phyloP scores from a whole-genome alignment of 257 asterid genomes.

The Solanum chmielewskii region DNA sequence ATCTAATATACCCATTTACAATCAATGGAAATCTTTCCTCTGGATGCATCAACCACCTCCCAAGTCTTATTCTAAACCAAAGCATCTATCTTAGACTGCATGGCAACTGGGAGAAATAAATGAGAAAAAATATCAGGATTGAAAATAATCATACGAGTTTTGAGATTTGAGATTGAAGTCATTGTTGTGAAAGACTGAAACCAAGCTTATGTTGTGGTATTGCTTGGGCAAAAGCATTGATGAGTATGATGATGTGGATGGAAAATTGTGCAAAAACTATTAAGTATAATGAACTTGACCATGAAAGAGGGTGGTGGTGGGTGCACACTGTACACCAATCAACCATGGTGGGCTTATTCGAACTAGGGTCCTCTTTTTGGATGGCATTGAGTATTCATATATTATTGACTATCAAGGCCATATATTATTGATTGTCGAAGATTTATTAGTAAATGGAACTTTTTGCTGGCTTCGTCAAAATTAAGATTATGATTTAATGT shows the following conservation, averaged over 20 bases:
- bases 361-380: not conserved
- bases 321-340: not conserved
- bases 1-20: not conserved
- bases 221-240: not conserved
- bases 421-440: not conserved
- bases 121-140: not conserved
- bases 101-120: not conserved
- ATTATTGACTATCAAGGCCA: not conserved
- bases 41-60: not conserved
- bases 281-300: not conserved
- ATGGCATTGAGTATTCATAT: not conserved
- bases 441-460: not conserved
- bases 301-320: not conserved
- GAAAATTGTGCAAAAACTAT: not conserved
- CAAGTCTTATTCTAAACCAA: not conserved
- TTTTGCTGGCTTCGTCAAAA: not conserved
- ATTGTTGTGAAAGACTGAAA: not conserved
- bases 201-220: not conserved
- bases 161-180: not conserved
- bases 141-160: not conserved
- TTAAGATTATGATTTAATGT: not conserved
- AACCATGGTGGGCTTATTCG: not conserved
- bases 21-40: not conserved
- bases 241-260: not conserved
- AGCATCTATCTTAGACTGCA: not conserved